Base-by-base conservation (phyloP, 192 early-diverging fungal species). In the Borealophlyctis nickersoniae region DNA sequence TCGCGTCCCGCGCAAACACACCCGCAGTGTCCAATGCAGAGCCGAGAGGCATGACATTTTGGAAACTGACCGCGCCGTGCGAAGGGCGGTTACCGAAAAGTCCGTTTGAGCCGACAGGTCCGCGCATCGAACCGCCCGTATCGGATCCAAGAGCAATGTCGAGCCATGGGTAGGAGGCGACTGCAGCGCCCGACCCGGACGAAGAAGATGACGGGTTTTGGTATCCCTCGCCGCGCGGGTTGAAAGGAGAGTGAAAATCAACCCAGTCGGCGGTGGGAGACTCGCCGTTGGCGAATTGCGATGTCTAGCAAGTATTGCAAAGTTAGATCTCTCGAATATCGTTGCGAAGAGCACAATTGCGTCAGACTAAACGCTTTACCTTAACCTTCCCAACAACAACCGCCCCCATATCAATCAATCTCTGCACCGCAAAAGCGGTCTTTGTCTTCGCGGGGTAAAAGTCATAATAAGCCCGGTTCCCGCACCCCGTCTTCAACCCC, bases 11-110 rank as follows among this genome's bases (percentile, higher is more conserved):
- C 7, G 39, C 39, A 45, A 45, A 45, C 9, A 45, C 39, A 45
- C 39, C 39, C 7, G 39, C 39, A 45, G 39, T 45, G 39, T 45
- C 39, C 9, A 45, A 19, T 13, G 39, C 39, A 19, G 39, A 45
- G 39, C 9, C 39, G 39, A 45, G 39, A 19, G 39, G 39, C 39
- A 45, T 45, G 9, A 45, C 39, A 45, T 45, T 45, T 7, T 19
- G 7, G 39, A 45, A 19, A 19, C 19, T 19, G 39, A 45, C 39
- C 9, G 39, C 39, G 19, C 39, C 39, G 39, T 45, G 39, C 9
- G 39, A 45, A 19, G 39, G 39, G 39, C 39, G 39, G 39, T 45
- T 45, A 45, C 39, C 39, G 39, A 45, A 45, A 19, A 45, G 39
- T 13, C 39, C 39, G 39, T 45, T 45, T 7, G 39, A 45, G 19